These are phyloP conservation scores for Pseudocercospora crystallina DNA, from an alignment of 2,329 filamentous ascomycete genomes.

Conservation along the genomic window DNA sequence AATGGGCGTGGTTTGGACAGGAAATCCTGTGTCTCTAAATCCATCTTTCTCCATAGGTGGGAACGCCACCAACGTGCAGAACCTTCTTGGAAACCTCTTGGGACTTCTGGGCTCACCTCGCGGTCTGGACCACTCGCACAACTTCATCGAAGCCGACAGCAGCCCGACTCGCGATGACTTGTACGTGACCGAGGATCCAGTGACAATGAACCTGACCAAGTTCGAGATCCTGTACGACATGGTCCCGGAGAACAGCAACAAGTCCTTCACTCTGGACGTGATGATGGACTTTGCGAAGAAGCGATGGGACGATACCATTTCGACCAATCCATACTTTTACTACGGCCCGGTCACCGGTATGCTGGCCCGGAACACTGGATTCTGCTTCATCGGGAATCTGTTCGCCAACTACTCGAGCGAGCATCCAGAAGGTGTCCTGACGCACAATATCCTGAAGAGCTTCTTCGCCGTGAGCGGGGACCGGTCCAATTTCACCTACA, in stretches of 20 bases:
- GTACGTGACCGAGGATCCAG: slow-evolving; percentile 49
- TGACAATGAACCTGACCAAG: slow-evolving; percentile 53
- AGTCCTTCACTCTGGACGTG: slow-evolving; percentile 30
- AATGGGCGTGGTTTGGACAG: slow-evolving; percentile 34
- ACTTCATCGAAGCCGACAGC: slow-evolving; percentile 56
- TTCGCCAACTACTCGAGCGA: slow-evolving; percentile 34
- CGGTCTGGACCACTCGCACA: slow-evolving; percentile 52
- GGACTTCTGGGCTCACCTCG: slow-evolving; percentile 25
- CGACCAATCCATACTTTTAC: slow-evolving; percentile 34
- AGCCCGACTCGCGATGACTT: slow-evolving; percentile 56
- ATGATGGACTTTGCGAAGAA: slow-evolving; percentile 31
- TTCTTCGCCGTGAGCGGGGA: slow-evolving; percentile 27
- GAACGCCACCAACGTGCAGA: slow-evolving; percentile 31
- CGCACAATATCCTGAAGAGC: slow-evolving; percentile 26
- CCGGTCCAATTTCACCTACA: slow-evolving; percentile 20
- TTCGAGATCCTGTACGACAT: slow-evolving; percentile 50
- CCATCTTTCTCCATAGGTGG: slow-evolving; percentile 33
- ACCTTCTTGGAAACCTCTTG: slow-evolving; percentile 46
- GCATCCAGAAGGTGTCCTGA: slow-evolving; percentile 21
- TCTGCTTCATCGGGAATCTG: slow-evolving; percentile 25
- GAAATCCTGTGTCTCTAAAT: slow-evolving; percentile 43
- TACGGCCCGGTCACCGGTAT: slow-evolving; percentile 32
- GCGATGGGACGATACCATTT: slow-evolving; percentile 27
- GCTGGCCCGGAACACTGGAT: slow-evolving; percentile 29
- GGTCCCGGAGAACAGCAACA: slow-evolving; percentile 21